Base-by-base conservation (phyloP, 2,329 filamentous ascomycete species). In the Fusarium chaquense region DNA sequence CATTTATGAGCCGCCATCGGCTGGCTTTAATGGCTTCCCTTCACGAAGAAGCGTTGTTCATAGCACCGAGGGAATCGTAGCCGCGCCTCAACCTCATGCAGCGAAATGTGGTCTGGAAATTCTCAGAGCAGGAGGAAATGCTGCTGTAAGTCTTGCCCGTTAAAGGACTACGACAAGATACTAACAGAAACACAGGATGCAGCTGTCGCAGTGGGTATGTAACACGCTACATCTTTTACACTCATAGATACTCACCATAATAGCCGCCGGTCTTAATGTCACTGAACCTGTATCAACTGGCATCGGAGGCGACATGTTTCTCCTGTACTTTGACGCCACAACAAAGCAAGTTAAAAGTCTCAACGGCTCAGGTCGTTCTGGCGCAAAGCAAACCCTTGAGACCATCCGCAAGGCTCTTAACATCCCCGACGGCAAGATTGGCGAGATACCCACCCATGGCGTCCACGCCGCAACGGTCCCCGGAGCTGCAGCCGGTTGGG, bases 261-360 rank as follows among this genome's bases (percentile, higher is more conserved):
- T 61, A 93, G 95, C 96, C 45, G 96, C 96, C 33, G 94, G 90
- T 7, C 85, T 99, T 59, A 98, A 98, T 81, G 88, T 98, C 77
- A 97, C 95, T 1, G 96, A 99, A 78, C 96, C 96, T 10, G 90
- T 90, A 62, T 96, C 92, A 8, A 98, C 96, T 1, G 96, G 96
- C 41, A 98, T 99, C 64, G 96, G 96, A 60, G 96, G 96, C 67
- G 96, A 99, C 81, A 94, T 97, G 90, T 99, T 98, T 82, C 94
- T 94, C 79, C 88, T 98, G 36, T 98, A 89, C 84, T 98, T 95
- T 83, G 88, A 97, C 77, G 93, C 93, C 43, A 87, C 91, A 73
- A 93, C 90, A 0, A 91, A 92, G 76, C 91, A 92, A 68, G 91
- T 98, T 11, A 91, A 90, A 57, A 93, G 94, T 12, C 83, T 98